Evolutionary conservation across 352 stramenopile species (phyloP), one percentile per base, ranked within the genome.

Genomic region (Phytopythium ostracodes): DNA sequence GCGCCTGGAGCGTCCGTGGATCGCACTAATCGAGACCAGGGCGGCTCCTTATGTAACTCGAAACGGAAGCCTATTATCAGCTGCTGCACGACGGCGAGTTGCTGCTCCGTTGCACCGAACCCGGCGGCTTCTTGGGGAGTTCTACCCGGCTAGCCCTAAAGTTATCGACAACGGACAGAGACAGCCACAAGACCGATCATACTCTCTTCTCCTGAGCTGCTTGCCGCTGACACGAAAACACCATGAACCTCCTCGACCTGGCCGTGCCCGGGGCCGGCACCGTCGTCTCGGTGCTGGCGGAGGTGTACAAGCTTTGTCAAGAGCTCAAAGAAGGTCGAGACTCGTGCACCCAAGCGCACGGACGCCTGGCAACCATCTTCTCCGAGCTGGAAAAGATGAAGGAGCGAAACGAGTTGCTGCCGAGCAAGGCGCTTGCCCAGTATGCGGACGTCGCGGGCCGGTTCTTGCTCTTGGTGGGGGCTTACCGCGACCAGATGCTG

Each of bases 301-400:
- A 36, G n/a, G 15, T 9, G 6, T 40, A 27, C 35, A 36, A 71
- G 47, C 49, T 71, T 12, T 64, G 64, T 15, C 46, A 72, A 63
- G 49, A 67, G 5, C 65, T 75, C 47, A 60, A 67, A 24, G 60
- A 75, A 57, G 56, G 67, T 52, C 64, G 64, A 1, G 56, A 67
- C 47, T 54, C 58, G 35, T 72, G 70, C 60, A 54, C 50, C 10
- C 59, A 64, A 20, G 65, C 60, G 38, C 62, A 72, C n/a, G 35
- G 62, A 17, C 68, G 70, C 36, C 29, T 75, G 29, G 62, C 46
- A 0, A 57, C 67, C 36, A 69, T 74, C 40, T 54, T 68, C 25
- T 36, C 47, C 33, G 64, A 74, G 40, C 57, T 74, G 0, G 61
- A 72, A 53, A 12, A 66, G 10, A 38, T 75, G 62, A 46, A 64